Evolutionary conservation across 257 asterid species (phyloP).

Genomic region (Lycium ferocissimum): DNA sequence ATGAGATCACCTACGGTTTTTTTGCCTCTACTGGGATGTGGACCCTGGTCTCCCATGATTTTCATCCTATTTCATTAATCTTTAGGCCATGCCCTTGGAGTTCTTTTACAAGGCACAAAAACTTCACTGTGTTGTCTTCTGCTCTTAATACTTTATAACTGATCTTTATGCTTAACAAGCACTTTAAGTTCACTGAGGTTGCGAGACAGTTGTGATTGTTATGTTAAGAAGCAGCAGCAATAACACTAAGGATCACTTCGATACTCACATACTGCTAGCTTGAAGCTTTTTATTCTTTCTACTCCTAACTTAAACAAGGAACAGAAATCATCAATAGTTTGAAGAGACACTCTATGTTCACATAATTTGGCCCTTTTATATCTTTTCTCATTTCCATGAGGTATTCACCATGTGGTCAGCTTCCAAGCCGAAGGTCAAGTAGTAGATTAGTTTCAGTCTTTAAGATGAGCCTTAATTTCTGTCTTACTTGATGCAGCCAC

Average conservation of each 20-base stretch:
- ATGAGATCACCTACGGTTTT: background rate
- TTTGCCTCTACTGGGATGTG: background rate
- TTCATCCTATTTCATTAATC: background rate
- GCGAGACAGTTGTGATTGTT: background rate
- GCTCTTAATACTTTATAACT: background rate
- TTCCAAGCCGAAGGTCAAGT: background rate
- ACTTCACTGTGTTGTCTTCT: background rate
- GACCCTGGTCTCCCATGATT: background rate
- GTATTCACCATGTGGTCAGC: background rate
- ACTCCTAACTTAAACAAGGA: background rate
- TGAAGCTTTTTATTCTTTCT: background rate
- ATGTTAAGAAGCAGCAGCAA: background rate
- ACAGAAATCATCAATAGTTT: background rate
- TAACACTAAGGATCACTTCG: constrained; percentile 12
- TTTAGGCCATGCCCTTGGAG: background rate
- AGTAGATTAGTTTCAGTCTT: background rate
- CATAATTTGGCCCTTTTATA: background rate
- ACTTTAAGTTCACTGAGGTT: background rate
- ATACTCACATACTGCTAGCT: background rate
- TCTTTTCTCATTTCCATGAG: background rate
- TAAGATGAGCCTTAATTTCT: background rate
- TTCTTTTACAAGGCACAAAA: constrained; percentile 1
- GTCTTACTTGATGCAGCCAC: background rate
- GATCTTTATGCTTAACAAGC: background rate
- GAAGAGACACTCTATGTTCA: background rate